Base-by-base conservation (phyloP, 2,329 filamentous ascomycete genomes). In the Trichoderma aggressivum region DNA sequence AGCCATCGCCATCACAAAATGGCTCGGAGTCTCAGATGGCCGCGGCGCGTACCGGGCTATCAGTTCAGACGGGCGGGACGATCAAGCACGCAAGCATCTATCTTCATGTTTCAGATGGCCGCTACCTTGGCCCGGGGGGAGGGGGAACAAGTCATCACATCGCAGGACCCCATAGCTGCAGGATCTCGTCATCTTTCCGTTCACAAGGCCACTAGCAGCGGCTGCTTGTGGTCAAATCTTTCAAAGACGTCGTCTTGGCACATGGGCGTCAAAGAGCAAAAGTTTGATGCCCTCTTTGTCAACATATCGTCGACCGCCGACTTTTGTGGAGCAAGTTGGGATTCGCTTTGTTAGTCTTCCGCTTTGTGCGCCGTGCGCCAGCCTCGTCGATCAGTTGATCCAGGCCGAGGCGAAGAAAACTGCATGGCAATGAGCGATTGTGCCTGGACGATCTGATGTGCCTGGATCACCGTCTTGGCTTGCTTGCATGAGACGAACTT, bases 51-150 rank as follows among this genome's bases (percentile, higher is more conserved):
- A 68, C 65, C 56, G 55, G 65, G 65, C 55, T 60, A 68, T 68
- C 65, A 68, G 55, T 53, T 62, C 55, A 71, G 43, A 69, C 62
- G 70, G 60, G 73, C 75, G 76, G 76, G 77, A 78, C 74, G 75
- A 78, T 77, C 75, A 77, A 74, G 73, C 73, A 75, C 58, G 71
- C 75, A 77, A 74, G 72, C 73, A 75, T 58, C 69, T 28, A 61
- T 68, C 65, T 59, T 68, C 36, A 68, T 71, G 72, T 75, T 75
- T 75, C 72, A 75, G 72, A 74, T 67, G 28, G 56, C 36, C 50
- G 56, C 36, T 39, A 65, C 61, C 70, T 60, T 32, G 34, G 53
- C 58, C 43, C n/a, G n/a, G n/a, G n/a, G 8, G 56, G 50, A n/a
- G 56, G 32, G 43, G 32, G 43, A 70, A 75, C 71, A 39, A 47